These are phyloP conservation scores for Penicillium crystallinum DNA, from an alignment of 495 filamentous ascomycete genomes.

Conservation along the genomic window DNA sequence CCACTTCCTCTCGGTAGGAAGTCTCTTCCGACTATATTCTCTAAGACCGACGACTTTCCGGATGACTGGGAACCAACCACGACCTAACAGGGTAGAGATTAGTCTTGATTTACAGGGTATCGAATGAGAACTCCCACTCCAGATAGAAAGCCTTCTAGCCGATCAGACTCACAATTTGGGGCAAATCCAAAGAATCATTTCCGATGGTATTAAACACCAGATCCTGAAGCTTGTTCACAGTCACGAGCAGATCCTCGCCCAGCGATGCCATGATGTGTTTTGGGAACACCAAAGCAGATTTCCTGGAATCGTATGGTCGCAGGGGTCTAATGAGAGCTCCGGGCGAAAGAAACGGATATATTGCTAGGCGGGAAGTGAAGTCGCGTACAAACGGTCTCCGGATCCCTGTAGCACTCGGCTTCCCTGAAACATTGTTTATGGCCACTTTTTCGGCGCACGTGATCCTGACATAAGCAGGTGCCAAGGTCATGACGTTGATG, in stretches of 20 bases:
- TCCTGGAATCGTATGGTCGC: neutral
- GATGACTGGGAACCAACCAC: slow-evolving; percentile 98
- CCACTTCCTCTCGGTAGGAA: slow-evolving; percentile 95
- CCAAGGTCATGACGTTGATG: slow-evolving; percentile 8
- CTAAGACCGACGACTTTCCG: slow-evolving; percentile 97
- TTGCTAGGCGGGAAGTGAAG: slow-evolving; percentile 1
- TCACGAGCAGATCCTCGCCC: slow-evolving; percentile 86
- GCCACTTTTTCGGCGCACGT: slow-evolving; percentile 19
- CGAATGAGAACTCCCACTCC: neutral
- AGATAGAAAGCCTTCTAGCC: neutral
- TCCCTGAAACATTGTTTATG: slow-evolving; percentile 20
- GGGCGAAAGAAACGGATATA: neutral
- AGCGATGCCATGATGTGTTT: slow-evolving; percentile 55
- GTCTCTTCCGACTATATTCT: slow-evolving; percentile 97
- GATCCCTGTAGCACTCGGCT: slow-evolving; percentile 1
- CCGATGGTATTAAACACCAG: slow-evolving; percentile 99
- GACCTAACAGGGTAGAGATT: slow-evolving; percentile 53
- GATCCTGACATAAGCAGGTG: slow-evolving; percentile 11
- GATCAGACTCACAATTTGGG: slow-evolving; percentile 78
- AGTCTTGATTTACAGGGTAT: slow-evolving; percentile 8
- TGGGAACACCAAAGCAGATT: neutral
- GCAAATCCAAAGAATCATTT: slow-evolving; percentile 94
- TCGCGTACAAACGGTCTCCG: slow-evolving; percentile 6
- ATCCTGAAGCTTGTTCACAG: slow-evolving; percentile 96
- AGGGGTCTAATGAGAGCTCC: neutral